These are phyloP conservation scores for Suillus occidentalis DNA, from an alignment of 768 basidiomycete species.

Conservation along the genomic window DNA sequence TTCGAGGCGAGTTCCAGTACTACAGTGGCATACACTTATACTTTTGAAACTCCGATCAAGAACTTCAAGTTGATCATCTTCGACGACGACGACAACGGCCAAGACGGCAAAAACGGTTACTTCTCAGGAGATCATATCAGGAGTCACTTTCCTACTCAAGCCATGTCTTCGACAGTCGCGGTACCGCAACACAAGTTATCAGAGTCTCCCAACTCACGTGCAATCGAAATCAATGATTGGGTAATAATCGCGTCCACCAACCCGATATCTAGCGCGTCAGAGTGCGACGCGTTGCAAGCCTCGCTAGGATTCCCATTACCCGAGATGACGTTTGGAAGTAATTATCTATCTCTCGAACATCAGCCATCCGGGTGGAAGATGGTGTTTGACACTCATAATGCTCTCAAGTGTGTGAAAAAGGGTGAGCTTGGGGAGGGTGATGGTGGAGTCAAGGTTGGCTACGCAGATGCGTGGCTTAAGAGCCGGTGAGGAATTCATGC, in stretches of 20 bases:
- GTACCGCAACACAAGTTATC: constrained; percentile 63
- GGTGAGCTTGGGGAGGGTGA: constrained; percentile 78
- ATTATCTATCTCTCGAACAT: constrained; percentile 70
- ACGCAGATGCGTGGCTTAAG: constrained; percentile 92
- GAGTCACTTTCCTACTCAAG: constrained; percentile 16
- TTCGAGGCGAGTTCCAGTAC: not conserved
- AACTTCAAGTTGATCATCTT: constrained; percentile 9
- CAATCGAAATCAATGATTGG: constrained; percentile 72
- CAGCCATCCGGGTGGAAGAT: constrained; percentile 61
- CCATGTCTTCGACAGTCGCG: constrained; percentile 43
- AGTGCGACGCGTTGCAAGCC: constrained; percentile 69
- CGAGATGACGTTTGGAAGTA: constrained; percentile 96
- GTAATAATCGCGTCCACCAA: constrained; percentile 66
- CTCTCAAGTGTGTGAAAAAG: constrained; percentile 70
- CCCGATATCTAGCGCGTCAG: constrained; percentile 76
- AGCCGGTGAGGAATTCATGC: constrained; percentile 58
- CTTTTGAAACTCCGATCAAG: constrained; percentile 28
- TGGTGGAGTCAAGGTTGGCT: constrained; percentile 90
- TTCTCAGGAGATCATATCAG: not conserved
- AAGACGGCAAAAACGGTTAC: not conserved
- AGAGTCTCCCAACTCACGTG: constrained; percentile 69
- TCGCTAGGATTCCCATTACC: constrained; percentile 78
- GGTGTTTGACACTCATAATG: constrained; percentile 64
- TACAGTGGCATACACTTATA: constrained; percentile 3
- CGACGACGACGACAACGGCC: constrained; percentile 13